Evolutionary conservation across 129 eudicot species (phyloP).

Genomic region (Artemisia argyi): DNA sequence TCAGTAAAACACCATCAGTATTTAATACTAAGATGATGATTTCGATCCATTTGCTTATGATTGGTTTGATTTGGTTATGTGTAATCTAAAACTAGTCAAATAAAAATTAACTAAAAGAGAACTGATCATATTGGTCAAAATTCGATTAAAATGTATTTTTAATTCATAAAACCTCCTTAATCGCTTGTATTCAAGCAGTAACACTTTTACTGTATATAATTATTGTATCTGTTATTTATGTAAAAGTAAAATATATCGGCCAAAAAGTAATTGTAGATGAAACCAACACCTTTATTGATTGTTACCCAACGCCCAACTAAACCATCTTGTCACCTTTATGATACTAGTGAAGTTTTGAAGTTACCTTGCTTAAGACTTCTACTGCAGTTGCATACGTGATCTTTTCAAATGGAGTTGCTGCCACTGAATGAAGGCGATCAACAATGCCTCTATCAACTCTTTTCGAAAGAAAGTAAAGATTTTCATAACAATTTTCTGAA

Average conservation of each 20-base stretch:
- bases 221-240: neutral
- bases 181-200: neutral
- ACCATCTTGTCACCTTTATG: neutral
- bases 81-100: neutral
- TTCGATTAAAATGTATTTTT: neutral
- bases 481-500: slow-evolving; percentile 56
- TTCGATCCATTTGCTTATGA: neutral
- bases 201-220: neutral
- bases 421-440: slow-evolving; percentile 53
- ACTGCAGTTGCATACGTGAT: slow-evolving; percentile 78
- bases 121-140: neutral
- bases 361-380: slow-evolving; percentile 61
- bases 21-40: neutral
- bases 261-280: too few relatives aligned
- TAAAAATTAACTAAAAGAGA: neutral
- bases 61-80: neutral
- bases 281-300: neutral
- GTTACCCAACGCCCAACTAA: neutral
- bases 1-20: neutral
- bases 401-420: slow-evolving; percentile 50
- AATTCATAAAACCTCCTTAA: neutral
- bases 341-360: slow-evolving; percentile 16
- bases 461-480: slow-evolving; percentile 61
- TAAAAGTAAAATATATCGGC: too few relatives aligned
- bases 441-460: slow-evolving; percentile 56